These are phyloP conservation scores for Magnusiomyces tetraspermus DNA, from an alignment of 1,139 yeast species.

Conservation along the genomic window DNA sequence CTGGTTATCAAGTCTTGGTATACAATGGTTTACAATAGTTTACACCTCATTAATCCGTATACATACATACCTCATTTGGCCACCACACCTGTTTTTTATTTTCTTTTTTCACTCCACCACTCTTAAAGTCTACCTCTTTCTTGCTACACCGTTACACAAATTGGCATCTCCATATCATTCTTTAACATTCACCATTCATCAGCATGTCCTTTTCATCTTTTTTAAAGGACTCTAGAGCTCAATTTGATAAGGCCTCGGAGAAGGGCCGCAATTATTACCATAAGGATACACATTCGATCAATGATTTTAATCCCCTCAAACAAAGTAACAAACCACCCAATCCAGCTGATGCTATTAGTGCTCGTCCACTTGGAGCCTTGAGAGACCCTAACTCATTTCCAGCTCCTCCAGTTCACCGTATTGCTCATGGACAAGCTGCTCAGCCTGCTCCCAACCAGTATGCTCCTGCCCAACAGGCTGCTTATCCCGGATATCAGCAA, in stretches of 20 bases:
- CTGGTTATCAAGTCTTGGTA: no score
- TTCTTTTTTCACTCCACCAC: no score
- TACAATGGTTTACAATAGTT: no score
- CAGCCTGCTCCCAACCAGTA: slow-evolving; percentile 28
- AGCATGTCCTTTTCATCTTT: background rate
- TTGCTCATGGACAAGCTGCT: slow-evolving; percentile 31
- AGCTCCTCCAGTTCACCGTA: slow-evolving; percentile 43
- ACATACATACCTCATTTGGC: no score
- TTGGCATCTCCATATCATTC: background rate
- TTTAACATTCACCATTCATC: background rate
- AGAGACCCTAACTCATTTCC: slow-evolving; percentile 40
- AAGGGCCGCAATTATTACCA: slow-evolving; percentile 2
- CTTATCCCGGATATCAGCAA: background rate
- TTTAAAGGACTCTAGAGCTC: background rate
- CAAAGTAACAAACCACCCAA: background rate
- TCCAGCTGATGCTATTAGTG: slow-evolving; percentile 11
- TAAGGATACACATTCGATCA: background rate
- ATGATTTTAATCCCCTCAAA: background rate
- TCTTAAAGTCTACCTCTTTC: no score
- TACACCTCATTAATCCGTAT: no score
- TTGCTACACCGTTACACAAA: background rate
- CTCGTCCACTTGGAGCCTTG: slow-evolving; percentile 32
- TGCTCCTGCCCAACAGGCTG: slow-evolving; percentile 3
- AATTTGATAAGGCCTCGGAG: background rate
- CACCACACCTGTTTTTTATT: no score